Evolutionary conservation across 2,329 filamentous ascomycete genomes (phyloP), one percentile per base, ranked within the genome.

Genomic region (Paramyrothecium roridum): DNA sequence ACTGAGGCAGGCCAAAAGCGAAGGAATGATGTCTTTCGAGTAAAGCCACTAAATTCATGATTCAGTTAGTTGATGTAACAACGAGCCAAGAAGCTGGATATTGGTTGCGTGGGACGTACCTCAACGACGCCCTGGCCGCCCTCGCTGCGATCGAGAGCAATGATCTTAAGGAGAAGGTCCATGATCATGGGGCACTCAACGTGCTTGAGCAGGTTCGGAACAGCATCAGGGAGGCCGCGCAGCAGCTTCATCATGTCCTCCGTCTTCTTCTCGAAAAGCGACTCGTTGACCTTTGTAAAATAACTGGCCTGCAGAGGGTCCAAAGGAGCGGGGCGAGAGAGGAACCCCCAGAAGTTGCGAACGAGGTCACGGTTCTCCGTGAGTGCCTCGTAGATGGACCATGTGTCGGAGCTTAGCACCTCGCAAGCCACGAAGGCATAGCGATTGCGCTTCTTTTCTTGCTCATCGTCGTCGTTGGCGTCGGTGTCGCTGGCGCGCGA

Each of bases 151-250:
- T 99, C 95, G 57, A 99, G 79, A 63, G 91, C 96, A 67, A 99
- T 96, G 57, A 98, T 97, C 74, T 98, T 98, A 60, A 99, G 80
- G 52, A 99, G 76, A 20, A 99, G 79, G 70, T 99, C 95, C 95
- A 99, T 99, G 43, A 99, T 88, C 88, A 97, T 96, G 0, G 95
- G 93, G 64, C 91, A 96, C 70, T 99, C 95, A 34, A 99, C 91
- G 71, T 99, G 95, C 65, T 89, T 88, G 55, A 99, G 81, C 76
- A 99, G 89, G 60, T 92, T 87, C 13, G 90, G 81, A 21, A 99
- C 85, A 45, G 95, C 89, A 53, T 88, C 85, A 34, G 95, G 89
- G 50, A 96, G 76, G 2, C 86, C 88, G 70, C 92, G 96, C 72
- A 99, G 85, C 58, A 99, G 86, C 19, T 88, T 86, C 62, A 98